Evolutionary conservation across 768 basidiomycete genomes (phyloP).

Genomic region (Suillus occidentalis): DNA sequence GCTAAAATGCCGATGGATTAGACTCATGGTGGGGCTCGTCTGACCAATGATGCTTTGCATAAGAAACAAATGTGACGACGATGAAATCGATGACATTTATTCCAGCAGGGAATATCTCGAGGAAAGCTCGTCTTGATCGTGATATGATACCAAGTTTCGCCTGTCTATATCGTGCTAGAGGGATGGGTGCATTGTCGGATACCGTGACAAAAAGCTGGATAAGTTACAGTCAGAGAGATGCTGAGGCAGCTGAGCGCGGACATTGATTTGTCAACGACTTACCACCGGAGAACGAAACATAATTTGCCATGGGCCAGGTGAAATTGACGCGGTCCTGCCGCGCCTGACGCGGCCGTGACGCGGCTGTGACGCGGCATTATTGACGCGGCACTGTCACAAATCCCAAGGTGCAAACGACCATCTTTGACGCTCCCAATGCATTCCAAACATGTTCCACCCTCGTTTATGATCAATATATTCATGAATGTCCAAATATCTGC

Average conservation of each 20-base stretch:
- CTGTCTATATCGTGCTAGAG: slow-evolving; percentile 35
- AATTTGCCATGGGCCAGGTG: too few relatives aligned
- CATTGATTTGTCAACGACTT: slow-evolving; percentile 7
- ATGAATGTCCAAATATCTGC: too few relatives aligned
- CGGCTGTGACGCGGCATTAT: too few relatives aligned
- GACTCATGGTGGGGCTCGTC: background rate
- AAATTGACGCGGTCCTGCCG: too few relatives aligned
- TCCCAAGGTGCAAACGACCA: too few relatives aligned
- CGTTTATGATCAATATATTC: too few relatives aligned
- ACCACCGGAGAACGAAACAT: slow-evolving; percentile 39
- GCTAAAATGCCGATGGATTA: background rate
- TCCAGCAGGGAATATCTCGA: slow-evolving; percentile 37
- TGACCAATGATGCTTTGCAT: slow-evolving; percentile 8
- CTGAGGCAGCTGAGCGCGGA: background rate
- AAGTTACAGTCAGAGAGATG: background rate
- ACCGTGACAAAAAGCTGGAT: slow-evolving; percentile 29
- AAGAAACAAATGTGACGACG: slow-evolving; percentile 17
- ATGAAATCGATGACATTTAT: slow-evolving; percentile 29
- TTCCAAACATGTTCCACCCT: too few relatives aligned
- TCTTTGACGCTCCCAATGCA: too few relatives aligned
- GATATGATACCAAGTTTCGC: slow-evolving; percentile 39
- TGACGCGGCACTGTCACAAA: too few relatives aligned
- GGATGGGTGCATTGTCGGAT: slow-evolving; percentile 28
- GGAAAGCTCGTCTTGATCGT: slow-evolving; percentile 34
- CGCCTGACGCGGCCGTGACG: too few relatives aligned